A percentile compares a stretch with the other conserved stretches of the same genome.
Evolutionary conservation across 1,284 basidiomycete species (phyloP).

Genomic region (Polyporus tsugae): DNA sequence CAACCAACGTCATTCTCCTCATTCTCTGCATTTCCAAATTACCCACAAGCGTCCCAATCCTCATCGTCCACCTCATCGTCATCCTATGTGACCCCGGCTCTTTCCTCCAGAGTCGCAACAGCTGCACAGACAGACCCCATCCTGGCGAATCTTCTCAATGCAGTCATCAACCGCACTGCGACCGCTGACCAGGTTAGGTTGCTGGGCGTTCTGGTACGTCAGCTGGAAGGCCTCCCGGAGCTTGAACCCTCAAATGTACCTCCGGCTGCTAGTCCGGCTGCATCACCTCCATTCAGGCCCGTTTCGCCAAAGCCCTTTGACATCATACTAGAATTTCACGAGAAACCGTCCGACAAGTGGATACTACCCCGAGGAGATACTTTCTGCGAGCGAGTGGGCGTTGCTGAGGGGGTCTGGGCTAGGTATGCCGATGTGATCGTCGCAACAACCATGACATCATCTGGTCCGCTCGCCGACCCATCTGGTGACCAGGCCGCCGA

Average conservation of each 20-base stretch:
- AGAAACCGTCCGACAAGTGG: constrained; percentile 66
- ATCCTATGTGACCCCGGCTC: constrained; percentile 57
- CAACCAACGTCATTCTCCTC: neutral
- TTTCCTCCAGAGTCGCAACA: constrained; percentile 69
- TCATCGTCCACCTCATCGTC: constrained; percentile 50
- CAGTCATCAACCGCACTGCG: constrained; percentile 66
- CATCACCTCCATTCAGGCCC: constrained; percentile 34
- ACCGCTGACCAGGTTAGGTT: constrained; percentile 68
- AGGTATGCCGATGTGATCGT: constrained; percentile 31
- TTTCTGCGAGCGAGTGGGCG: constrained; percentile 50
- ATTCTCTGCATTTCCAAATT: constrained; percentile 6
- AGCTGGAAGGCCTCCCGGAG: constrained; percentile 46
- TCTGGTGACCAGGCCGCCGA: constrained; percentile 22
- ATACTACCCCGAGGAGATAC: constrained; percentile 67
- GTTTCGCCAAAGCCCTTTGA: constrained; percentile 53
- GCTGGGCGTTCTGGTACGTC: constrained; percentile 70
- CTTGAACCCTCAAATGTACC: constrained; percentile 16
- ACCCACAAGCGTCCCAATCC: constrained; percentile 41
- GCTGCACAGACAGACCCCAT: constrained; percentile 71
- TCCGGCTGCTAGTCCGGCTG: constrained; percentile 19
- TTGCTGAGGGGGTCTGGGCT: constrained; percentile 30
- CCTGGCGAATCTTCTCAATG: constrained; percentile 66
- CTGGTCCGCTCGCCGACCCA: constrained; percentile 28
- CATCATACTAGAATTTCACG: constrained; percentile 73
- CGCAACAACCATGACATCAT: constrained; percentile 22